phyloP scores from a whole-genome alignment of 306 rosid species.

The Dalbergia cultrata region DNA sequence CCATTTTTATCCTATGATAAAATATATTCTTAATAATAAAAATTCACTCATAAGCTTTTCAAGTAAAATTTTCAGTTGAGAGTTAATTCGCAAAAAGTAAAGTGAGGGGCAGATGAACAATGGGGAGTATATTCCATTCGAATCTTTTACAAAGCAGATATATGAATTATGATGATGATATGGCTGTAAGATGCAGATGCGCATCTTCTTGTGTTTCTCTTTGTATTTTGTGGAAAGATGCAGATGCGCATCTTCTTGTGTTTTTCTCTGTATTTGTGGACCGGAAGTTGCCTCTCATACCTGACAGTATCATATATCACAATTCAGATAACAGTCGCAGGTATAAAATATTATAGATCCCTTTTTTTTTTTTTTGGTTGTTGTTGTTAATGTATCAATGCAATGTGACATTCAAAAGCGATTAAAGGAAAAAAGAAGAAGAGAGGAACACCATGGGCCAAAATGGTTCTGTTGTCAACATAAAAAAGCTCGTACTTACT shows the following conservation, averaged over 20 bases:
- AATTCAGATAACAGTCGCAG: constrained; percentile 12
- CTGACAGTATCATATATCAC: constrained; percentile 1
- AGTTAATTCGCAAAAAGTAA: too few species aligned
- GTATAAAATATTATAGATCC: constrained; percentile 29
- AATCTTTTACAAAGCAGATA: not conserved
- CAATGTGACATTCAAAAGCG: constrained; percentile 39
- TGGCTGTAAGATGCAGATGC: not conserved
- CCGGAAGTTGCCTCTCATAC: not conserved
- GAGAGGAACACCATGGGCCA: constrained; percentile 19
- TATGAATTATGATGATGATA: not conserved
- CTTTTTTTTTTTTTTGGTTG: not conserved
- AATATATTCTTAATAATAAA: too few species aligned
- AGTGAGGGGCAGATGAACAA: not conserved
- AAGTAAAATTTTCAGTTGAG: too few species aligned
- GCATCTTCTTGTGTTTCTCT: not conserved
- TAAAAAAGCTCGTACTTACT: not conserved
- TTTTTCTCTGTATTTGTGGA: not conserved
- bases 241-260: constrained; percentile 13
- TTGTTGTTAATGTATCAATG: not conserved
- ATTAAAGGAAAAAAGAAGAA: constrained; percentile 3
- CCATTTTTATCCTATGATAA: too few species aligned
- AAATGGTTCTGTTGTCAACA: not conserved
- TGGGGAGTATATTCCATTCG: constrained; percentile 12
- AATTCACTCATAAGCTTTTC: too few species aligned
- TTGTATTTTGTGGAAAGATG: constrained; percentile 2